Evolutionary conservation across 257 asterid species (phyloP), one percentile per base, ranked within the genome.

Genomic region (Lantana camara): DNA sequence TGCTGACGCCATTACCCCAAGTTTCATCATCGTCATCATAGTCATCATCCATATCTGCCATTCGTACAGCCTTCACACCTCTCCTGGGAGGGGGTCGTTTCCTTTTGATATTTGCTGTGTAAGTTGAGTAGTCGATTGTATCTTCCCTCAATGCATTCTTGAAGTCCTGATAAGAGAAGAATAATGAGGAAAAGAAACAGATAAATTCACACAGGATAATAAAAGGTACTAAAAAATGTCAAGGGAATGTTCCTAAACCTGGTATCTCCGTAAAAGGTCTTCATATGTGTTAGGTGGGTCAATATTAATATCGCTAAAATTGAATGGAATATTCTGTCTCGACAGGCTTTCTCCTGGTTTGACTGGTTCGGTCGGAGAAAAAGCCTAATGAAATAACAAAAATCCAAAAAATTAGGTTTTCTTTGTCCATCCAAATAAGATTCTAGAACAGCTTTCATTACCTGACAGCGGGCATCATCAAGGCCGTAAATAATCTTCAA

Each of bases 391-490:
- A 51, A 61, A 58, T 45, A 37, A 60, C 29, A 59, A 64, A 55
- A 70, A n/a, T 9, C 38, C n/a, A n/a, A n/a, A 64, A 34, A 24
- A 14, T 56, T 24, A 16, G 60, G 66, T 32, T 24, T 64, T 32
- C 40, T 57, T 50, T 35, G 30, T 15, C 55, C 54, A 44, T 66
- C 17, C 58, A 68, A 34, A 57, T 51, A 68, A 37, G 42, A 46
- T 58, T 70, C 50, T 30, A 34, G 15, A 64, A 52, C 21, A 63
- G 69, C 48, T 67, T 53, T 72, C 27, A 34, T 66, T 73, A 89
- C 98, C 92, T 89, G 97, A 75, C 99, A 94, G 66, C 96, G 95
- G 44, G 77, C 73, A 64, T 94, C 99, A 74, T 90, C 89, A 34
- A 94, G 86, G 75, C 90, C 53, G 50, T 84, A 90, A 35, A 90